A percentile compares a stretch with the other conserved stretches of the same genome.
Conservation (phyloP, 805 yeast genomes). For the Candida morakotiae region DNA sequence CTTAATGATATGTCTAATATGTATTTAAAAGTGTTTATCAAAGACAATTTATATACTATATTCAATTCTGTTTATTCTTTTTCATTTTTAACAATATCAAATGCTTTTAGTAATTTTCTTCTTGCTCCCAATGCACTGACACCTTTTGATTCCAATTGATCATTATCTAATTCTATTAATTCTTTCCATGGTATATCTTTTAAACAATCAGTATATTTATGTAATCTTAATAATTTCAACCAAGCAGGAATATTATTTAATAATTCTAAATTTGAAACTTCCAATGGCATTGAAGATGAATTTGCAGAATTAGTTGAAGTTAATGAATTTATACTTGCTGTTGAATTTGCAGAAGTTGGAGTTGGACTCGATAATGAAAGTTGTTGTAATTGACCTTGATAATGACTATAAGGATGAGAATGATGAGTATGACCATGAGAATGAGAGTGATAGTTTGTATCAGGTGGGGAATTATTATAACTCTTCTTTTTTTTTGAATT, state of each 20-base stretch:
- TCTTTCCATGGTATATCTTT: slow-evolving; percentile 75
- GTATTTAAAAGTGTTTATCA: too few species aligned
- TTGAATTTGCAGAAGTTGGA: slow-evolving; percentile 4
- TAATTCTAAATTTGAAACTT: slow-evolving; percentile 40
- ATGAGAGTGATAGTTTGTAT: too few species aligned
- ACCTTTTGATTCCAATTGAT: slow-evolving; percentile 69
- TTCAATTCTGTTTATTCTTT: too few species aligned
- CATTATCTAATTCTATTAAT: slow-evolving; percentile 67
- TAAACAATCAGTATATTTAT: slow-evolving; percentile 86
- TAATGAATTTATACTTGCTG: slow-evolving; percentile 8
- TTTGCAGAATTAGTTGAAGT: slow-evolving; percentile 11
- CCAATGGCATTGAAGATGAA: slow-evolving; percentile 37
- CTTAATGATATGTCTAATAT: too few species aligned
- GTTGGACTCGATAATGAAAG: neutral
- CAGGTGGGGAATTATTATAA: slow-evolving; percentile 3
- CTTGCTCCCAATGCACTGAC: slow-evolving; percentile 95
- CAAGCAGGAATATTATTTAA: slow-evolving; percentile 84
- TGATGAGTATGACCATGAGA: too few species aligned
- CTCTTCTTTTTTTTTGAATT: slow-evolving; percentile 2
- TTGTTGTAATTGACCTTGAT: too few species aligned
- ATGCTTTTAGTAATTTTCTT: slow-evolving; percentile 87
- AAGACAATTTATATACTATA: too few species aligned
- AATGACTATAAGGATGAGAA: too few species aligned
- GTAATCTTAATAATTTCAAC: slow-evolving; percentile 85
- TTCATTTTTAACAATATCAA: slow-evolving; percentile 68